phyloP scores from a whole-genome alignment of 2,329 filamentous ascomycete genomes.

The Lachnellula willkommii region DNA sequence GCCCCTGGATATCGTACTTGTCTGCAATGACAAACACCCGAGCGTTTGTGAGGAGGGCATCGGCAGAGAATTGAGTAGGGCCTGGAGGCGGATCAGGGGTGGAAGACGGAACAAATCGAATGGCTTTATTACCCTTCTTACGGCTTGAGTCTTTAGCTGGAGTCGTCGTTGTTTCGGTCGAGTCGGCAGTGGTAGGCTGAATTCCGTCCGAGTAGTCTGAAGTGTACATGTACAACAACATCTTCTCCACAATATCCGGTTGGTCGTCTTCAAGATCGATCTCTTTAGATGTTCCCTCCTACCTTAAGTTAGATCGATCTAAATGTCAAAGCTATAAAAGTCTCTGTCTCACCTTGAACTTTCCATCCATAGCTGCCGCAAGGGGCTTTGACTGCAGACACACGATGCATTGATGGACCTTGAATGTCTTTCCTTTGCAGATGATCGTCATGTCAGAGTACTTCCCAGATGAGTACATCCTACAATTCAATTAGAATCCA shows the following conservation, averaged over 20 bases:
- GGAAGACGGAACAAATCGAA: no score
- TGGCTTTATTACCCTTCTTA: no score
- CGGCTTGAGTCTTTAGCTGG: no score
- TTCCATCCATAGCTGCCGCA: slow-evolving; percentile 13
- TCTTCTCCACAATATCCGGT: slow-evolving; percentile 4
- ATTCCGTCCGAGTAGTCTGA: neutral
- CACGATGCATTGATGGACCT: slow-evolving; percentile 19
- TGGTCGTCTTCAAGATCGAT: slow-evolving; percentile 11
- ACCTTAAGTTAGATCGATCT: neutral
- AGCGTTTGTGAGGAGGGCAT: neutral
- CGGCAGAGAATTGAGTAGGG: neutral
- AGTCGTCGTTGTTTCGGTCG: no score
- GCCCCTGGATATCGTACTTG: slow-evolving; percentile 8
- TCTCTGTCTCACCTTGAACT: slow-evolving; percentile 10
- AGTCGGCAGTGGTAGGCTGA: no score
- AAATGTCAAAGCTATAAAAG: no score
- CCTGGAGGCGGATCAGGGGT: neutral
- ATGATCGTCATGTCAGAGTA: slow-evolving; percentile 19
- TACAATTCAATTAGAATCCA: neutral
- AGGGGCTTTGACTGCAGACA: slow-evolving; percentile 18
- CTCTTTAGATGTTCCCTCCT: slow-evolving; percentile 7
- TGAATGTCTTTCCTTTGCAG: slow-evolving; percentile 13
- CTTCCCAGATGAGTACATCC: slow-evolving; percentile 7
- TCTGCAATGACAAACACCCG: slow-evolving; percentile 10
- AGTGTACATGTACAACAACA: slow-evolving; percentile 8